phyloP scores from a whole-genome alignment of 768 basidiomycete species.

The Termitomyces sp. region DNA sequence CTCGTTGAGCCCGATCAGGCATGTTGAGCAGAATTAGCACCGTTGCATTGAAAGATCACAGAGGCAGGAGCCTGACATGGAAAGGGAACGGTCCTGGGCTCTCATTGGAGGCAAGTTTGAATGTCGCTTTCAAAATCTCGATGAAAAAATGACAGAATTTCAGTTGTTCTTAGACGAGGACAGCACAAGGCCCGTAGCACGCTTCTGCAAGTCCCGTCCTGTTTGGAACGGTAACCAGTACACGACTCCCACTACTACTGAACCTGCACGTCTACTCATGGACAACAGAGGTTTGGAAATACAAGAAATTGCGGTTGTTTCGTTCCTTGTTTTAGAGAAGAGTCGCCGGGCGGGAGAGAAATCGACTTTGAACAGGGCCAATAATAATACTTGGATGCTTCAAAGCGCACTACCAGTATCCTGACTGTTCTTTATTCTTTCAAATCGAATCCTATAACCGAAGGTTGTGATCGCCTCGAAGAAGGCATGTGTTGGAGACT shows the following conservation, averaged over 20 bases:
- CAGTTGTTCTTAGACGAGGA: conserved; percentile 35
- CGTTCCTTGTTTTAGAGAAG: conserved; percentile 42
- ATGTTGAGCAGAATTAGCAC: conserved; percentile 24
- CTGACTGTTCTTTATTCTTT: not conserved
- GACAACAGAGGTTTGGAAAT: conserved; percentile 31
- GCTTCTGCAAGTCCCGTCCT: conserved; percentile 28
- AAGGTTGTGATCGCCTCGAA: too few relatives aligned
- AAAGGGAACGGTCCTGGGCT: conserved; percentile 35
- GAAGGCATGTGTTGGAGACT: too few relatives aligned
- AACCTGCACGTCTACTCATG: conserved; percentile 31
- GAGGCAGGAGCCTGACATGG: conserved; percentile 37
- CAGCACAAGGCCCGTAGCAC: conserved; percentile 32
- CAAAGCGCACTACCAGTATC: not conserved
- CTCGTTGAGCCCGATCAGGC: not conserved
- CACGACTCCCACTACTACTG: conserved; percentile 10
- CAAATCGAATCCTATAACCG: too few relatives aligned
- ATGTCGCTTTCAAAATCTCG: not conserved
- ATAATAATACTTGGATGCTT: not conserved
- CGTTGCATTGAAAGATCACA: conserved; percentile 31
- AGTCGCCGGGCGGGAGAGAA: conserved; percentile 23
- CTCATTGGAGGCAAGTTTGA: conserved; percentile 28
- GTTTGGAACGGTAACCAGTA: conserved; percentile 20
- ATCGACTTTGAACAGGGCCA: not conserved
- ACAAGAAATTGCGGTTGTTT: conserved; percentile 34
- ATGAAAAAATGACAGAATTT: not conserved